Base-by-base conservation (phyloP, 768 basidiomycete genomes). In the Calocybe indica region DNA sequence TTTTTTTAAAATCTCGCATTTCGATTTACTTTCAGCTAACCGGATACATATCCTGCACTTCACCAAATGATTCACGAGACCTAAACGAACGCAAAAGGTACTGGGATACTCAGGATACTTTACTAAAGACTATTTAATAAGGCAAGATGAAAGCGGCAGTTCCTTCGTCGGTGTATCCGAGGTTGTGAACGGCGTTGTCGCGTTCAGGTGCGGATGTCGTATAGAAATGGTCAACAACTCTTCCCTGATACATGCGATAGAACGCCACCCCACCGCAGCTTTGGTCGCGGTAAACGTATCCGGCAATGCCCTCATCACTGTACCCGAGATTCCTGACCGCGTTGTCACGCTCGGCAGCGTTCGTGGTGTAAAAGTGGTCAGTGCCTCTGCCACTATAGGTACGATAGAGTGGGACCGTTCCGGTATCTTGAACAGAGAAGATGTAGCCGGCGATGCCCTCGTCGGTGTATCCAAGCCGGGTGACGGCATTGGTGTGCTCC, bases 351-450 rank as follows among this genome's bases (percentile, higher is more conserved):
- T 58, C 59, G 7, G 39, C 31, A 1, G 43, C 49, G 6, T 32
- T 39, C 3, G 52, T 54, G 12, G 60, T 62, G 38, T 62, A 62
- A 22, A 58, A 57, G 43, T 62, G 60, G 43, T 62, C 60, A 1
- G 13, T 14, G n/a, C 13, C 13, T 1, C 4, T 5, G 1, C 41
- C 22, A 15, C 44, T 49, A 37, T 46, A 61, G 7, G 54, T 29
- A 13, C 61, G 58, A 41, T 58, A 58, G 43, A 62, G 46, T 3
- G 61, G 52, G 10, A 55, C 48, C 6, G 52, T 52, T 14, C 31
- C 43, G 7, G 49, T 5, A 38, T 50, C 44, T 28, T 43, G 36
- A 10, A 6, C 15, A 14, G 46, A 28, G 32, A 51, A 60, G 28
- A 59, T 31, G 42, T 51, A 51, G 22, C 49, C 58, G 10, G 55